Conservation (phyloP, 1,139 yeast species). For the Pichia sp. region DNA sequence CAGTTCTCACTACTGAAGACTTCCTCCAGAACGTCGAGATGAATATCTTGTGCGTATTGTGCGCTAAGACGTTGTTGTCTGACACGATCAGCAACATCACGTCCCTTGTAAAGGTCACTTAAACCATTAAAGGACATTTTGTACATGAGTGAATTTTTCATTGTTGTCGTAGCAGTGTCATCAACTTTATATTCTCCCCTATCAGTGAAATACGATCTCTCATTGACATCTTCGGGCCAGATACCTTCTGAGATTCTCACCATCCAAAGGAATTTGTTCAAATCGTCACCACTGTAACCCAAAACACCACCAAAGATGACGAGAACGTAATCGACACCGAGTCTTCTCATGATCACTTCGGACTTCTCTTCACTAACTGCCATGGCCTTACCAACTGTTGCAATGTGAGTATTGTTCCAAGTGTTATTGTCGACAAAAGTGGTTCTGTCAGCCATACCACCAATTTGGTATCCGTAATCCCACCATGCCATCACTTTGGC, state of each 20-base stretch:
- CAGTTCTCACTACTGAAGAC: constrained; percentile 95
- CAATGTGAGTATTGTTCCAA: constrained; percentile 99
- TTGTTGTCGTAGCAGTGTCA: constrained; percentile 67
- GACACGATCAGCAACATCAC: constrained; percentile 75
- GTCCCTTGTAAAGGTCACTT: constrained; percentile 54
- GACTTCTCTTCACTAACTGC: constrained; percentile 82
- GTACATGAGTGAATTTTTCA: constrained; percentile 89
- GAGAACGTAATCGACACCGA: constrained; percentile 92
- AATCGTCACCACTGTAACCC: constrained; percentile 95
- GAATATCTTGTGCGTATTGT: constrained; percentile 42
- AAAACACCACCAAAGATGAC: constrained; percentile 91
- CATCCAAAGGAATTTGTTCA: constrained; percentile 98
- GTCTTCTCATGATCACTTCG: constrained; percentile 78
- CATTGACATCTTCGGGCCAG: constrained; percentile 96
- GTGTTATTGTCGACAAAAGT: constrained; percentile 98
- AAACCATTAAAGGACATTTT: constrained; percentile 91
- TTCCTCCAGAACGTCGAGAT: constrained; percentile 78
- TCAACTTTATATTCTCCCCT: constrained; percentile 88
- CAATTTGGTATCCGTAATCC: constrained; percentile 99
- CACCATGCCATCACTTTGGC: constrained; percentile 99
- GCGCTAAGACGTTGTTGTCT: constrained; percentile 68
- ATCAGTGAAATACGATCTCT: constrained; percentile 75
- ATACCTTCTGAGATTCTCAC: constrained; percentile 97
- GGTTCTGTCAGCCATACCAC: constrained; percentile 99
- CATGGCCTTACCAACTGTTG: constrained; percentile 99